Evolutionary conservation across 257 asterid species (phyloP), one percentile per base, ranked within the genome.

Genomic region (Fraxinus excelsior): DNA sequence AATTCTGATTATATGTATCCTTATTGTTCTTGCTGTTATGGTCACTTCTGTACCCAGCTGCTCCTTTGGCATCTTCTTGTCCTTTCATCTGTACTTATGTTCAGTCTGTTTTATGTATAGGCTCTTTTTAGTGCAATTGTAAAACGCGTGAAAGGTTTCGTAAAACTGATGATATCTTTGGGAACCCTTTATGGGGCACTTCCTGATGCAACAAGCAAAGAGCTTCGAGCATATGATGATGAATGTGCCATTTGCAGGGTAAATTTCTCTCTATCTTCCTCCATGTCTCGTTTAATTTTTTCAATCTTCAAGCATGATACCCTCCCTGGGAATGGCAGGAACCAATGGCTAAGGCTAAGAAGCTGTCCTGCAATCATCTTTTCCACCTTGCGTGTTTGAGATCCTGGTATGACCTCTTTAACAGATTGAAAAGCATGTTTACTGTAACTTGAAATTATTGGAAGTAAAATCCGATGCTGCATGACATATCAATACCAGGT

Each of bases 241-340:
- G 98, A 94, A 84, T 92, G 97, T 79, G 98, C 98, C 70, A 92
- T 94, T 82, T 94, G 98, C 80, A 87, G 98, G 97, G 98, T 94
- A 89, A 79, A 77, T 67, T 23, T 62, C 14, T 37, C 38, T 25
- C 66, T 29, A 7, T 44, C 65, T 69, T 71, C 32, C 51, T 79
- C 73, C 23, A 29, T 56, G 18, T 74, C 51, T 25, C 62, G 10
- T 56, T 71, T 78, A 76, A 71, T 76, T 67, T 78, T 75, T 70
- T 82, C 77, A 64, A 58, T 78, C 19, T 78, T 70, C 70, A 70
- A 82, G 70, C 76, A 44, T 81, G 76, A 73, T 70, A 67, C 69
- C 71, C 76, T 34, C n/a, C 42, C 42, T 37, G 44, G 53, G 67
- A 74, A 35, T 74, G 66, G 67, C 91, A 94, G 98, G 98, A 92